Evolutionary conservation across 1,284 basidiomycete genomes (phyloP), one percentile per base, ranked within the genome.

Genomic region (Mycena citricolor): DNA sequence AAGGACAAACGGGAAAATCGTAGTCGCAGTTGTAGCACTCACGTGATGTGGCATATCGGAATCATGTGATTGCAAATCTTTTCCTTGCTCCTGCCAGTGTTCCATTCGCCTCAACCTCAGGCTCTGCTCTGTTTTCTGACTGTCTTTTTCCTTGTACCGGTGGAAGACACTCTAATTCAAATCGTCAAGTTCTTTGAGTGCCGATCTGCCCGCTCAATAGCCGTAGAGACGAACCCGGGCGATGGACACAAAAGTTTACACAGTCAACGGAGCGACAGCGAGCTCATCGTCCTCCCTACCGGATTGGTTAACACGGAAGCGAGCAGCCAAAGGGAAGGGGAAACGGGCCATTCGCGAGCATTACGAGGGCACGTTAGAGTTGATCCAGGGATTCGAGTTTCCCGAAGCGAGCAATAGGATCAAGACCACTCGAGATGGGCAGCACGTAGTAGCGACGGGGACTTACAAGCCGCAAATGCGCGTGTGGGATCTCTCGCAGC

Each of bases 391-490:
- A 54, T 97, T 99, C 63, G 90, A 94, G 58, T 99, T 99, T 55
- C 94, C 97, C 8, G 93, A 97, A 62, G 94, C 94, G 10, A 93
- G 90, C 61, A 95, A 93, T 65, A 84, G 83, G 59, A 79, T 99
- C 58, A 90, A 84, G 65, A 89, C 89, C 5, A 98, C 94, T 2
- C 73, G 84, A 28, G 95, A 99, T 64, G 95, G 97, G 3, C 84
- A 88, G 55, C 87, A 94, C 76, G 86, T 86, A 11, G 79, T 99
- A 46, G 95, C 92, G 0, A 99, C 95, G 8, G 97, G 97, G 16
- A 93, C 90, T 2, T 99, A 99, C 70, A 99, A 99, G 68, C 97
- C 97, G 2, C 92, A 97, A 64, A 94, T 99, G 64, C 80, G 91
- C 50, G 90, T 95, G 3, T 99, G 91, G 85, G 97, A 99, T 64